A percentile compares a stretch with the other conserved stretches of the same genome.
Conservation (phyloP, 2,329 filamentous ascomycete genomes). For the Diaporthe aspalathi region DNA sequence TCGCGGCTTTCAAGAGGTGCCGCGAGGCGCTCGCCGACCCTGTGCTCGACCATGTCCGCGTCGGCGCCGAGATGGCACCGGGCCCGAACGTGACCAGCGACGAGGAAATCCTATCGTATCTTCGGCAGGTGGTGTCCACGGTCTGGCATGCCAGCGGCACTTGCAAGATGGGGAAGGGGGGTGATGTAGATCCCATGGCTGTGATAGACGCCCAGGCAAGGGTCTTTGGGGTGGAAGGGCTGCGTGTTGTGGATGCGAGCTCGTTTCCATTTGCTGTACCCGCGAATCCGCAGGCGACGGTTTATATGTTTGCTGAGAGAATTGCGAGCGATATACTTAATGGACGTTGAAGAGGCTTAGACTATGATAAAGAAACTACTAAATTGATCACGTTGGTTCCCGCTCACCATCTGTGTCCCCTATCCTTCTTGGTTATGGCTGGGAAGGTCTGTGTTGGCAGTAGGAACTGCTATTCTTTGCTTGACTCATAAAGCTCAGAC, state of each 20-base stretch:
- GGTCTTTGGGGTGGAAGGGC: slow-evolving; percentile 58
- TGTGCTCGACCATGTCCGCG: slow-evolving; percentile 31
- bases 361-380: no score
- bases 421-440: neutral
- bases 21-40: slow-evolving; percentile 48
- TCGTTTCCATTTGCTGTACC: slow-evolving; percentile 59
- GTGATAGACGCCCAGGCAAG: slow-evolving; percentile 56
- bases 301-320: slow-evolving; percentile 65
- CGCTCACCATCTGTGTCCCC: fast-evolving
- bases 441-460: no score
- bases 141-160: slow-evolving; percentile 53
- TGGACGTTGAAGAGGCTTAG: neutral
- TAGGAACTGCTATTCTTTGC: no score
- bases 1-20: slow-evolving; percentile 52
- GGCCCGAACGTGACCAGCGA: slow-evolving; percentile 46
- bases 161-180: slow-evolving; percentile 56
- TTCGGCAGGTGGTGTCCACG: slow-evolving; percentile 44
- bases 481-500: no score
- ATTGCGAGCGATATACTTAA: slow-evolving; percentile 44
- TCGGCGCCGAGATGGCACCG: slow-evolving; percentile 50
- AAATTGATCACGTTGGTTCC: neutral
- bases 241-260: slow-evolving; percentile 60
- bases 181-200: slow-evolving; percentile 47
- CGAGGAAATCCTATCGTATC: slow-evolving; percentile 42
- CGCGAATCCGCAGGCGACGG: slow-evolving; percentile 60